Conservation (phyloP, 1,284 basidiomycete species). For the Athelia sp. region DNA sequence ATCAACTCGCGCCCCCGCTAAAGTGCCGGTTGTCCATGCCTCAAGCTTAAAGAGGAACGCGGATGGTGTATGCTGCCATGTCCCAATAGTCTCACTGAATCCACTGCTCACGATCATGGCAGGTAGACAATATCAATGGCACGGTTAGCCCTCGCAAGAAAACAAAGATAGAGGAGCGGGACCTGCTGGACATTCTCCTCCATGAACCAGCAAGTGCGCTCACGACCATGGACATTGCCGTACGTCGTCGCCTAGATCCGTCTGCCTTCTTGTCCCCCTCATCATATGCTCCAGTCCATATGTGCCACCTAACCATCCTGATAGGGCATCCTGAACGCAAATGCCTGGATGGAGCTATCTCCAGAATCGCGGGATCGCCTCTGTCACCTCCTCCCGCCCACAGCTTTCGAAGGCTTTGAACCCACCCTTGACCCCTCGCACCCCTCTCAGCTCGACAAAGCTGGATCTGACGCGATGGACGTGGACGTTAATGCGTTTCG, state of each 20-base stretch:
- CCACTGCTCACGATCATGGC: background rate
- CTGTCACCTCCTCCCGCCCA: conserved; percentile 41
- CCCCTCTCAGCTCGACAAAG: conserved; percentile 24
- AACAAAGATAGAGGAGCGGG: background rate
- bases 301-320: background rate
- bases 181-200: conserved; percentile 29
- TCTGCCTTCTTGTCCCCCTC: background rate
- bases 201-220: conserved; percentile 47
- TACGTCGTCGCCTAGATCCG: conserved; percentile 27
- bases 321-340: conserved; percentile 49
- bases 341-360: conserved; percentile 45
- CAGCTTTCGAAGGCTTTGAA: conserved; percentile 38
- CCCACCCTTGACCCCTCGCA: conserved; percentile 34
- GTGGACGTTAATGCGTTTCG: conserved; percentile 15
- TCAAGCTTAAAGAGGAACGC: background rate
- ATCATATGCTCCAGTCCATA: background rate
- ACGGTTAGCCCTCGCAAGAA: background rate
- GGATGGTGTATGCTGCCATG: background rate
- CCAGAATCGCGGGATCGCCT: conserved; percentile 35
- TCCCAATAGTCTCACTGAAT: background rate
- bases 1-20: background rate
- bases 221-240: conserved; percentile 45
- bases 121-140: background rate
- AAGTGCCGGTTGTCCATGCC: background rate
- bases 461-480: conserved; percentile 21